Base-by-base conservation (phyloP, 2,329 filamentous ascomycete species). In the Ophiostoma himal-ulmi region DNA sequence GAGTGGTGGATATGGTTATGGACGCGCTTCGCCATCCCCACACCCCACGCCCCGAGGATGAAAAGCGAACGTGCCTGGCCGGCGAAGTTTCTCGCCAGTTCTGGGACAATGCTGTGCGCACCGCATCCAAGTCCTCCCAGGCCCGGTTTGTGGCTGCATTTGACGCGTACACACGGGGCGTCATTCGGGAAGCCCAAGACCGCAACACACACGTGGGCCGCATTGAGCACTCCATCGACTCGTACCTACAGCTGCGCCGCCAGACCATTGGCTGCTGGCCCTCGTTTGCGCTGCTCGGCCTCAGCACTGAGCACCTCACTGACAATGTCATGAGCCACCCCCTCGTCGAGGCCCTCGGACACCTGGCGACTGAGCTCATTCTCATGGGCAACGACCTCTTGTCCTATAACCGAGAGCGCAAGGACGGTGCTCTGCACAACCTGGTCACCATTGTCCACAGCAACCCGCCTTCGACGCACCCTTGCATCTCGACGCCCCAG, bases 371-470 rank as follows among this genome's bases (percentile, higher is more conserved):
- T 0, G 74, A 77, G 44, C 71, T 78, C 48, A 75, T 75, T 14
- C 67, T 74, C 10, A 75, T 78, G 41, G 75, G 72, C 20, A 78
- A 78, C 34, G 75, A 78, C 60, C 36, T 78, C 11, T 69, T 76
- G 13, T 78, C 77, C 11, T 78, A 77, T 68, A 74, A 77, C 70
- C 76, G 76, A 36, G 76, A 78, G 68, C 75, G 76, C 26, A 73
- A 75, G 7, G 54, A 68, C 2, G 75, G 76, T 44, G 75, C 76
- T n/a, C 73, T 75, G 57, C 77, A 78, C 74, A 79, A 77, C 70
- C 60, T 78, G 36, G 71, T 79, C 10, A 76, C 76, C 5, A 72
- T 78, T 5, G 71, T 76, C 1, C 26, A 3, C 57, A 30, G 26
- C 13, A 60, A 13, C 26, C 57, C 57, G 57, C 57, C 57, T 3